Evolutionary conservation across 2,329 filamentous ascomycete species (phyloP).

Genomic region (Ploettnerulaceae sp.): DNA sequence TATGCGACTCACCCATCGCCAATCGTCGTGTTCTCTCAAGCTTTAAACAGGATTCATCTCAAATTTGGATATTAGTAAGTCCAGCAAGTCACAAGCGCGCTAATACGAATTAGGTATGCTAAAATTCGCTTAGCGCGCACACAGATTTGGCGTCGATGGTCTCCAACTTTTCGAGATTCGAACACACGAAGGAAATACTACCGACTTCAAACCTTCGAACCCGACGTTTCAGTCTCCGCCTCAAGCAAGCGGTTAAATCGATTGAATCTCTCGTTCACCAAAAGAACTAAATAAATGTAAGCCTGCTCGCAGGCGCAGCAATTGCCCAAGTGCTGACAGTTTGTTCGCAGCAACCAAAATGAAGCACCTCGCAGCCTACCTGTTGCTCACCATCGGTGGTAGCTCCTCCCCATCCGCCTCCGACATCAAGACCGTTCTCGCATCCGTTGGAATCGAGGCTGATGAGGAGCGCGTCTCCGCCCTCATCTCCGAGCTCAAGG

Average conservation of each 20-base stretch:
- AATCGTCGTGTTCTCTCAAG: too few species aligned
- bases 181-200: background rate
- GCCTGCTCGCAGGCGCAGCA: constrained; percentile 4
- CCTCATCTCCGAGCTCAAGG: constrained; percentile 85
- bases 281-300: constrained; percentile 29
- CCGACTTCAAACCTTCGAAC: constrained; percentile 41
- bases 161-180: background rate
- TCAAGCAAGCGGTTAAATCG: constrained; percentile 93
- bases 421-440: constrained; percentile 86
- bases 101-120: too few species aligned
- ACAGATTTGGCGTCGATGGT: background rate
- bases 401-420: constrained; percentile 80
- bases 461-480: constrained; percentile 80
- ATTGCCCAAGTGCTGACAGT: constrained; percentile 19
- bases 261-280: constrained; percentile 87
- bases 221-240: constrained; percentile 99
- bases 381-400: constrained; percentile 91
- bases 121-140: too few species aligned
- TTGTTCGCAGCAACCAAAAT: constrained; percentile 62
- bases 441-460: constrained; percentile 91
- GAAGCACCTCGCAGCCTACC: constrained; percentile 99
- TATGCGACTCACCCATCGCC: too few species aligned
- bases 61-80: too few species aligned
- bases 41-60: too few species aligned
- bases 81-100: too few species aligned